These are phyloP conservation scores for Cenchrus americanus DNA, from an alignment of 176 grass and related monocot species.

Conservation along the genomic window DNA sequence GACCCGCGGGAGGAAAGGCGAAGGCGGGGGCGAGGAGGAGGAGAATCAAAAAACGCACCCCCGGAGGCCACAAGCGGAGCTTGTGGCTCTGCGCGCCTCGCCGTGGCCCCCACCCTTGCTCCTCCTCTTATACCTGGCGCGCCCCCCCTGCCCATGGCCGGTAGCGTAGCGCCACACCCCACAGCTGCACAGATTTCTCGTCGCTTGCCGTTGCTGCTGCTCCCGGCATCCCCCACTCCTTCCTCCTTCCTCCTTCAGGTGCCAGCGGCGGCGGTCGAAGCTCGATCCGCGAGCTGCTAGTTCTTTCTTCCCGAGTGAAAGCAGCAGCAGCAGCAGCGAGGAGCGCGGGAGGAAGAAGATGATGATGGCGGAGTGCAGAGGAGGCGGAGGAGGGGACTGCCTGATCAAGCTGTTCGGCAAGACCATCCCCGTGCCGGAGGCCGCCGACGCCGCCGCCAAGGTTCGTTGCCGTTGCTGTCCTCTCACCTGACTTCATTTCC, in stretches of 20 bases:
- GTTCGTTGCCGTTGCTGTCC: constrained; percentile 20
- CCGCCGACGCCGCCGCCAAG: constrained; percentile 24
- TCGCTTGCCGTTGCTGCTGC: too few species aligned
- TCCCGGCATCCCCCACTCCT: too few species aligned
- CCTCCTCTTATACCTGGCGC: constrained; percentile 30
- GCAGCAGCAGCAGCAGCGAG: background rate
- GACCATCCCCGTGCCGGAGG: constrained; percentile 60
- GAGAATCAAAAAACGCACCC: constrained; percentile 67
- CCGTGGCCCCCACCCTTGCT: constrained; percentile 33
- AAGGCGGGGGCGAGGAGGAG: background rate
- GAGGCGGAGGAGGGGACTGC: constrained; percentile 29
- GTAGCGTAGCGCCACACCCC: background rate
- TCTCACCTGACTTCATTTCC: background rate
- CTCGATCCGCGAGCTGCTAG: background rate
- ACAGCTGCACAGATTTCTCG: background rate
- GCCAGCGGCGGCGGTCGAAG: background rate
- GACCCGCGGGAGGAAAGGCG: background rate
- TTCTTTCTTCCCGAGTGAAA: too few species aligned
- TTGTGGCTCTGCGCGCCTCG: constrained; percentile 60
- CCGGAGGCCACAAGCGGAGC: constrained; percentile 56
- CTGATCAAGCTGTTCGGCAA: constrained; percentile 79
- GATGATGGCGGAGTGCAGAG: constrained; percentile 40
- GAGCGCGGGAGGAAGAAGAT: background rate
- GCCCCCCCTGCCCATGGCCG: constrained; percentile 5
- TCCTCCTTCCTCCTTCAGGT: too few species aligned